Conservation (phyloP, 169 alveolate species). For the Toxoplasma gondii region DNA sequence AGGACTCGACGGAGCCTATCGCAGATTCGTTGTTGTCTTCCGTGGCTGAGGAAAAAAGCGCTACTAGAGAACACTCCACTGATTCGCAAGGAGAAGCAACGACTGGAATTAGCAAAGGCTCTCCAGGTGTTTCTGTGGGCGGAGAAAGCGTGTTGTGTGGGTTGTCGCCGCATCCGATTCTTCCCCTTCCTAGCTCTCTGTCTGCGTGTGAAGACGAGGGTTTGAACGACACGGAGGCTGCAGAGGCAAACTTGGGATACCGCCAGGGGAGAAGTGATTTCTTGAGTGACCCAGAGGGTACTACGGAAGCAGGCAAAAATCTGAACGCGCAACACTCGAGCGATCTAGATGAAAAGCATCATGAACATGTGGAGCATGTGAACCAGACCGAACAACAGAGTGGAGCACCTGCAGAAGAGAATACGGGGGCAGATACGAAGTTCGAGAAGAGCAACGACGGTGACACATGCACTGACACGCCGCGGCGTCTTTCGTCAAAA, state of each 20-base stretch:
- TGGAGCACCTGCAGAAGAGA: not conserved
- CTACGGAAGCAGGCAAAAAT: not conserved
- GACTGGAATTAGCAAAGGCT: not conserved
- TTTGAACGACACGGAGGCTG: not conserved
- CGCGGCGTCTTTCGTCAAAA: not conserved
- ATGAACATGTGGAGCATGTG: not conserved
- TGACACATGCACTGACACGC: not conserved
- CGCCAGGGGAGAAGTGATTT: not conserved
- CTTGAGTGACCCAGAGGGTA: not conserved
- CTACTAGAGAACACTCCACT: not conserved
- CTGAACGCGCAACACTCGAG: not conserved
- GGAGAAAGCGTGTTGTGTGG: not conserved
- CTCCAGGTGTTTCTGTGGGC: not conserved
- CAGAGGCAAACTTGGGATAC: not conserved
- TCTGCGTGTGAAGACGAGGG: not conserved
- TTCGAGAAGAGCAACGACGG: not conserved
- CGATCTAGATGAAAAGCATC: not conserved
- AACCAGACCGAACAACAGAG: too few species aligned
- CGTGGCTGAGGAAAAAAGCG: not conserved
- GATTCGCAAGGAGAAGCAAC: not conserved
- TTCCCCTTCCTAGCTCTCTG: not conserved
- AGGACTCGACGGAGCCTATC: not conserved
- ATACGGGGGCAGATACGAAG: not conserved
- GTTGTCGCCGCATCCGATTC: slow-evolving; percentile 13
- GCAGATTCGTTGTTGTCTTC: not conserved